phyloP scores from a whole-genome alignment of 768 basidiomycete species.

The Xerocomellus chrysenteron region DNA sequence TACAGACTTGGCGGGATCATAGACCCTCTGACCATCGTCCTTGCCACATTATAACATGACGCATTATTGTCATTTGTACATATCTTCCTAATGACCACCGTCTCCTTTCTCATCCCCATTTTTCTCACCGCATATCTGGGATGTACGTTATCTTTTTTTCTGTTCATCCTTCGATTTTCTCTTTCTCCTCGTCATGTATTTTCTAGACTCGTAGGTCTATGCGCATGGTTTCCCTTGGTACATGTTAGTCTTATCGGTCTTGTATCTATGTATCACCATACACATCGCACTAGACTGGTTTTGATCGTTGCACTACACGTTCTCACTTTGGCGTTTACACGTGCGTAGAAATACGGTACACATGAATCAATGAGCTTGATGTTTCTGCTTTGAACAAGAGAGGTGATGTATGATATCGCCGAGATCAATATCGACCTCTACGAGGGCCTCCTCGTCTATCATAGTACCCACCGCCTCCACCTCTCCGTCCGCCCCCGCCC shows the following conservation, averaged over 20 bases:
- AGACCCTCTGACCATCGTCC: not conserved
- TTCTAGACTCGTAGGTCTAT: not conserved
- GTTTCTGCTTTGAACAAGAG: not conserved
- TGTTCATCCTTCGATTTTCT: not conserved
- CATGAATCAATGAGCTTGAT: slow-evolving; percentile 3
- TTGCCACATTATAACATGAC: not conserved
- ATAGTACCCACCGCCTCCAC: slow-evolving; percentile 35
- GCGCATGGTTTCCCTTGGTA: not conserved
- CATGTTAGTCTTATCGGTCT: slow-evolving; percentile 5
- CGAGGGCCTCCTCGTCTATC: slow-evolving; percentile 26
- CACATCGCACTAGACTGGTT: slow-evolving; percentile 13
- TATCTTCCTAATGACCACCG: not conserved
- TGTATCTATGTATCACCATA: slow-evolving; percentile 6
- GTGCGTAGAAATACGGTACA: not conserved
- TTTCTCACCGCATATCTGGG: not conserved
- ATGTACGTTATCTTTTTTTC: not conserved
- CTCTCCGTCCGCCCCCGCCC: slow-evolving; percentile 15
- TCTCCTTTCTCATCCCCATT: not conserved
- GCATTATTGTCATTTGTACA: not conserved
- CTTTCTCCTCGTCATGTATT: slow-evolving; percentile 12
- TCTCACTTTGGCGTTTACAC: not conserved
- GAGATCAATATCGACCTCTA: slow-evolving; percentile 26
- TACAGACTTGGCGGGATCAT: not conserved
- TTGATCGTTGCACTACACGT: not conserved
- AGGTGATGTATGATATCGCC: not conserved